A percentile compares a stretch with the other conserved stretches of the same genome.
These are phyloP conservation scores for Blastobotrys indianensis DNA, from an alignment of 1,139 yeast genomes.

Conservation along the genomic window DNA sequence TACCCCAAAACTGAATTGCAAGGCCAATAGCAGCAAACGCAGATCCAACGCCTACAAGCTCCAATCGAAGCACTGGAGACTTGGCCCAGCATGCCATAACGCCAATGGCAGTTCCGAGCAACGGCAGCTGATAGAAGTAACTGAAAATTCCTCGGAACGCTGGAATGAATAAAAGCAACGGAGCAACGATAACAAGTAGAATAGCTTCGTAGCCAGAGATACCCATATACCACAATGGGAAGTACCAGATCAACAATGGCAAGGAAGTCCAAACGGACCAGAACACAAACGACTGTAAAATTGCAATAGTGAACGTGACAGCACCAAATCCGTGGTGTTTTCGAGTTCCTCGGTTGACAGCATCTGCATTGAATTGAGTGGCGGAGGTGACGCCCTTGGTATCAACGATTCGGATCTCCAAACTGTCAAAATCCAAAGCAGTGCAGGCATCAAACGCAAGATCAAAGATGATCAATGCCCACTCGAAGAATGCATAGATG, in stretches of 20 bases:
- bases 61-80: slow-evolving; percentile 63
- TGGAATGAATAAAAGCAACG: slow-evolving; percentile 52
- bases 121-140: slow-evolving; percentile 43
- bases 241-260: slow-evolving; percentile 88
- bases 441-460: slow-evolving; percentile 81
- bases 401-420: slow-evolving; percentile 45
- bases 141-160: slow-evolving; percentile 48
- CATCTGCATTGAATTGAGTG: slow-evolving; percentile 12
- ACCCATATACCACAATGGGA: slow-evolving; percentile 98
- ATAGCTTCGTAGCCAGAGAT: slow-evolving; percentile 88
- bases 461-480: slow-evolving; percentile 81
- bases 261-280: slow-evolving; percentile 82
- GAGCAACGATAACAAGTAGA: slow-evolving; percentile 52
- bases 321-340: slow-evolving; percentile 27
- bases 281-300: slow-evolving; percentile 47
- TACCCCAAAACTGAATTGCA: slow-evolving; percentile 50
- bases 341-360: slow-evolving; percentile 10
- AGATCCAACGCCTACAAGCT: slow-evolving; percentile 61
- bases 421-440: slow-evolving; percentile 55
- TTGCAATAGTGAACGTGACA: slow-evolving; percentile 27
- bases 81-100: slow-evolving; percentile 66
- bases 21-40: slow-evolving; percentile 59
- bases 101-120: slow-evolving; percentile 59
- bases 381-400: slow-evolving; percentile 32
- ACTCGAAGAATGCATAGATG: slow-evolving; percentile 87